Conservation (phyloP, 208 protist genomes). For the Crithidia fasciculata region DNA sequence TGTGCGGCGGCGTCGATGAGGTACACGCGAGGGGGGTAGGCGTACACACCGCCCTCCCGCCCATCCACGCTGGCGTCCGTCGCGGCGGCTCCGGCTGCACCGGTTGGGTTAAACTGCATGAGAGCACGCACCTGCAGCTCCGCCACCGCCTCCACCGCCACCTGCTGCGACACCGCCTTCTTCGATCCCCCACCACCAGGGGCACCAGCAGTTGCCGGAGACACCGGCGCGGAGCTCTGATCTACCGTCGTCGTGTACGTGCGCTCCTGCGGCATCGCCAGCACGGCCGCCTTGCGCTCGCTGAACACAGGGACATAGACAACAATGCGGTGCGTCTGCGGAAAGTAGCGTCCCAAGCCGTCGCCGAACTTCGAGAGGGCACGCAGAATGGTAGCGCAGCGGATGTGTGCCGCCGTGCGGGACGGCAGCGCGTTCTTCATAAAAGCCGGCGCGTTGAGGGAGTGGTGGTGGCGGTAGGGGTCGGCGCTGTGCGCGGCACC, state of each 20-base stretch:
- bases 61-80: not conserved
- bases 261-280: constrained; percentile 27
- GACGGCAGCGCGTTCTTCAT: constrained; percentile 34
- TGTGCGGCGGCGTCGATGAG: constrained; percentile 32
- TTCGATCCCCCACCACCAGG: not conserved
- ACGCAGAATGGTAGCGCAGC: constrained; percentile 40
- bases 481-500: constrained; percentile 29
- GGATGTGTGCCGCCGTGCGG: constrained; percentile 28
- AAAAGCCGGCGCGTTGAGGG: constrained; percentile 33
- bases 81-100: not conserved
- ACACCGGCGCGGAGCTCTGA: not conserved
- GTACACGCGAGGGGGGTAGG: constrained; percentile 35
- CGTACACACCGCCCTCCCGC: constrained; percentile 20
- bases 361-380: constrained; percentile 61
- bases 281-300: constrained; percentile 31
- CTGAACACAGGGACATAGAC: constrained; percentile 48
- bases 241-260: constrained; percentile 27
- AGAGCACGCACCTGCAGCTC: constrained; percentile 39
- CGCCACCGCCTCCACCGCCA: constrained; percentile 32
- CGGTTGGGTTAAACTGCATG: constrained; percentile 27
- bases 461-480: constrained; percentile 41
- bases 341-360: constrained; percentile 34
- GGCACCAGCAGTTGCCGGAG: not conserved
- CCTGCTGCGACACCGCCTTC: constrained; percentile 26
- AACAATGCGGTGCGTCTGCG: constrained; percentile 25